A percentile compares a stretch with the other conserved stretches of the same genome.
Conservation (phyloP, 2,329 filamentous ascomycete genomes). For the Escovopsis sp. region DNA sequence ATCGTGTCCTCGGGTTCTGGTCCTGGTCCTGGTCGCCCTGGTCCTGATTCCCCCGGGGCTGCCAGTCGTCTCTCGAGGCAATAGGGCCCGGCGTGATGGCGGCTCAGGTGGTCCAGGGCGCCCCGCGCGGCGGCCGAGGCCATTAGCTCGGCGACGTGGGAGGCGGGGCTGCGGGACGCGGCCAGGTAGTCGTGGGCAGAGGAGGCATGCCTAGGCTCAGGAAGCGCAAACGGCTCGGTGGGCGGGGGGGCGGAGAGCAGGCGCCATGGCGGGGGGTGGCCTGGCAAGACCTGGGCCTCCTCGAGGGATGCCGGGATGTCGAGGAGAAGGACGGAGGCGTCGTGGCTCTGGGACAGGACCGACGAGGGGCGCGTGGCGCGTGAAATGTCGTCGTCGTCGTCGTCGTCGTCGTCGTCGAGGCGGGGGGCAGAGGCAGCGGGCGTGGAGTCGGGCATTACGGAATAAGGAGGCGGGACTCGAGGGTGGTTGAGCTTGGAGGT, state of each 20-base stretch:
- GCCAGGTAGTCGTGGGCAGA: conserved; percentile 13
- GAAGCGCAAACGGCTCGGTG: conserved; percentile 32
- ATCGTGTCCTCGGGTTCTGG: neutral
- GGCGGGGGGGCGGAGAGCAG: conserved; percentile 31
- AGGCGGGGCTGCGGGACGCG: conserved; percentile 19
- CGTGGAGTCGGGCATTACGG: no score
- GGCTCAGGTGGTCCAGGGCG: conserved; percentile 25
- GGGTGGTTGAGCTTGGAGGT: no score
- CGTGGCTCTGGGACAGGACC: conserved; percentile 18
- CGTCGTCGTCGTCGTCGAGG: no score
- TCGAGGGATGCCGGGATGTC: conserved; percentile 60
- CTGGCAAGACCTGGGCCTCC: conserved; percentile 40
- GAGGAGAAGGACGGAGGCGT: conserved; percentile 39
- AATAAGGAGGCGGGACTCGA: no score
- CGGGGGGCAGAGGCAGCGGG: no score
- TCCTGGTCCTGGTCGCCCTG: no score
- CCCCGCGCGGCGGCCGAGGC: conserved; percentile 29
- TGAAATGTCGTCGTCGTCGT: neutral
- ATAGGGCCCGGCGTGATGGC: conserved; percentile 28
- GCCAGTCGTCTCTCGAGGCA: conserved; percentile 16
- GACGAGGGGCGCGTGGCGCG: conserved; percentile 8
- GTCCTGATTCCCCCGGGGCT: no score
- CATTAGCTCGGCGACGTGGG: conserved; percentile 41
- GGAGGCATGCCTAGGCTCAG: conserved; percentile 28
- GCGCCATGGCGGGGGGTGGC: conserved; percentile 21